Evolutionary conservation across 1,284 basidiomycete species (phyloP), one percentile per base, ranked within the genome.

Genomic region (Pisolithus thermaeus): DNA sequence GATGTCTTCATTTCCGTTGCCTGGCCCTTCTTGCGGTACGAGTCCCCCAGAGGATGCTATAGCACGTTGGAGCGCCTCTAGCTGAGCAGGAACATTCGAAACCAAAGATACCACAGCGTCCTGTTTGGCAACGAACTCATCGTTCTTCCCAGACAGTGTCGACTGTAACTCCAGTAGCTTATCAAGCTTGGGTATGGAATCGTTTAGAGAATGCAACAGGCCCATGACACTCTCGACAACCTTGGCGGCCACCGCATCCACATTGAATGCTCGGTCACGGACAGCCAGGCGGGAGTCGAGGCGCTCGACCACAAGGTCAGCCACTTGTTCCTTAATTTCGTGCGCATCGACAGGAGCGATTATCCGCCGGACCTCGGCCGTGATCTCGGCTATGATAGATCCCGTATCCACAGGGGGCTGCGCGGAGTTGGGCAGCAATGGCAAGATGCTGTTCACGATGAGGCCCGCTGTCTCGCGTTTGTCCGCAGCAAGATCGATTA

Each of bases 401-500:
- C 79, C 76, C 1, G 75, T 74, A 58, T 90, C 83, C 46, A 87
- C 52, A 3, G 72, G 64, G 8, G 72, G 51, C 3, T 71, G 60
- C 0, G 71, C 60, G 20, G 78, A 59, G 7, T 73, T 66, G 6
- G 83, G 80, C 12, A 91, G 60, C 49, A 87, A 63, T 7, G 90
- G 89, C 14, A 83, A 55, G 39, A 92, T 76, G n/a, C 77, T 74
- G 52, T 90, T 79, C 20, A 90, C 79, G 54, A 92, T 92, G 42
- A 92, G 76, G 8, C 77, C 76, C 3, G 89, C 89, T 6, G 89
- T 92, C 67, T 92, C 89, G 35, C 85, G 78, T 64, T 92, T 92
- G 63, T 92, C 89, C 0, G 87, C 88, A 18, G 89, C 83, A 46
- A 92, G 77, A 63, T 92, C 89, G 56, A 92, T 91, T 55, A 92